Evolutionary conservation across 345 rosid genomes (phyloP), one percentile per base, ranked within the genome.

Genomic region (Arabidopsis suecica): DNA sequence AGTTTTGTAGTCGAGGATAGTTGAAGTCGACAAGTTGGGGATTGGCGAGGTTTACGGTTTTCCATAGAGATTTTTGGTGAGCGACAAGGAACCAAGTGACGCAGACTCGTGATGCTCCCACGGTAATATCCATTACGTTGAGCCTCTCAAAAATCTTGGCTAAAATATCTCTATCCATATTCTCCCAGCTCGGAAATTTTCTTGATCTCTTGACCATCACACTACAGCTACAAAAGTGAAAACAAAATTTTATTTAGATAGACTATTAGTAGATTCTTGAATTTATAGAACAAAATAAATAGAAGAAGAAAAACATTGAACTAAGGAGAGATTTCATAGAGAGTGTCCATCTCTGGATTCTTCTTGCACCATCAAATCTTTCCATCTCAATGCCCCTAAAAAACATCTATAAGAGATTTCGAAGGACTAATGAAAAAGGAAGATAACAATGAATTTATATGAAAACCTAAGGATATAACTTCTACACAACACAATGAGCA

Each of bases 41-140:
- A 40, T 10, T 40, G 13, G 42, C 42, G 42, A 65, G 69, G n/a
- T 65, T 37, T 16, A 65, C 47, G 10, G 56, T 65, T 6, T 33
- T 18, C 61, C 50, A 68, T 68, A 68, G 5, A 38, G 72, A 2
- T 68, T 9, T 68, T 8, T 51, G 16, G 61, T 53, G 72, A 9
- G 61, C n/a, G 10, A 34, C 72, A 53, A 68, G 72, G 61, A 68
- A 68, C 72, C 61, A 53, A 37, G 25, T 1, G 14, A 53, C n/a
- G 23, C 72, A 68, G 25, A 68, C 61, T n/a, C 41, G 14, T 64
- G 68, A 64, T 28, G 55, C 68, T 64, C 28, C 41, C 25, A 64
- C 30, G 38, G 28, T 45, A 28, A 44, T 3, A 45, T 44, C 53
- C 1, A 63, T 2, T n/a, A 63, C 22, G 8, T 45, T 16, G 41